Conservation (phyloP, 1,284 basidiomycete species). For the Fomitopsis palustris region DNA sequence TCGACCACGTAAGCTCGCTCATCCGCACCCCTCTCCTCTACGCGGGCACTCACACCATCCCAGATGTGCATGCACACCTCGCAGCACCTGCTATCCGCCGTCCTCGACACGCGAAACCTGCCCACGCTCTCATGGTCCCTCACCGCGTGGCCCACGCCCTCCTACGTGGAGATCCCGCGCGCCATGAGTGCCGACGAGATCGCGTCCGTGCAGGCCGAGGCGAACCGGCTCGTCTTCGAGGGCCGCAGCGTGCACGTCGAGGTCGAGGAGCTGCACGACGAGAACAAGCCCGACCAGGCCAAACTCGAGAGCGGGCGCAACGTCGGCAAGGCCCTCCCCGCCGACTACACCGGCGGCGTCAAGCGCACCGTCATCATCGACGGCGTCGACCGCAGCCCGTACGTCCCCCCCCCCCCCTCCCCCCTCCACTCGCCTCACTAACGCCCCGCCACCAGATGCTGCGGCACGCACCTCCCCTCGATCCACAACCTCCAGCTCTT, state of each 20-base stretch:
- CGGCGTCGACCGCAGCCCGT: constrained; percentile 78
- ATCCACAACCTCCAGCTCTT: constrained; percentile 73
- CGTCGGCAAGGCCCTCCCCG: constrained; percentile 56
- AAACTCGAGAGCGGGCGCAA: constrained; percentile 40
- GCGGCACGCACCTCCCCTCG: constrained; percentile 80
- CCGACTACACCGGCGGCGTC: constrained; percentile 75
- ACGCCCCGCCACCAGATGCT: constrained; percentile 57
- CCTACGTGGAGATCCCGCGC: constrained; percentile 78
- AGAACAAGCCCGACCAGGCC: constrained; percentile 32
- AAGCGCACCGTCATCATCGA: constrained; percentile 81
- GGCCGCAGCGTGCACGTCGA: constrained; percentile 62
- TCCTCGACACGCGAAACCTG: constrained; percentile 68
- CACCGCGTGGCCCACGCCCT: constrained; percentile 62
- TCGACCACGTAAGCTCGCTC: constrained; percentile 66
- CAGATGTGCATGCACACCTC: constrained; percentile 84
- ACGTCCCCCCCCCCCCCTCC: constrained; percentile 24
- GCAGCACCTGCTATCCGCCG: constrained; percentile 81
- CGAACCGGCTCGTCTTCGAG: constrained; percentile 65
- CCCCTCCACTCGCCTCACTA: background rate
- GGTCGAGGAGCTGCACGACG: constrained; percentile 59
- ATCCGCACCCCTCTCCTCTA: background rate
- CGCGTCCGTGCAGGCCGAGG: constrained; percentile 55
- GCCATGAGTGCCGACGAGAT: constrained; percentile 67
- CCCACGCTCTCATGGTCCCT: constrained; percentile 85
- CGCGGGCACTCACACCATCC: background rate